phyloP scores from a whole-genome alignment of 2,329 filamentous ascomycete species.

The Scolecobasidium constrictum region DNA sequence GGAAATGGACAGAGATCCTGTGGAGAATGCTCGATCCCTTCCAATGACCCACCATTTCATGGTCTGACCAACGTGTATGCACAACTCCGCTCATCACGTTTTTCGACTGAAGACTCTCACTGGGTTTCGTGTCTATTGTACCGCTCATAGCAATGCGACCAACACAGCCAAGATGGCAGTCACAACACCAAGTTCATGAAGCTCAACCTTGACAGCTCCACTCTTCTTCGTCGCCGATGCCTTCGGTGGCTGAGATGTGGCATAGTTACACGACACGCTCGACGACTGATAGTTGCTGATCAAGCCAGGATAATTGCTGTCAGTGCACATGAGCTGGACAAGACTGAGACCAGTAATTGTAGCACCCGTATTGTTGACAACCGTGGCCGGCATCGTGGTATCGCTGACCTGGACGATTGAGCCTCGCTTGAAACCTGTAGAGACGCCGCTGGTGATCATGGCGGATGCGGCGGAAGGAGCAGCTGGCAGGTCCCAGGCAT shows the following conservation, averaged over 20 bases:
- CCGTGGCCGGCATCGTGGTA: conserved; percentile 43
- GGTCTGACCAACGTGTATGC: too few relatives aligned
- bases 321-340: conserved; percentile 37
- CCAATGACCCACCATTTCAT: too few relatives aligned
- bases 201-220: background rate
- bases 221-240: background rate
- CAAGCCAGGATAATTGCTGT: conserved; percentile 33
- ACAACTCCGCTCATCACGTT: too few relatives aligned
- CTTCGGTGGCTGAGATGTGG: background rate
- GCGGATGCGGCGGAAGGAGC: conserved; percentile 56
- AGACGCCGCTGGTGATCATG: conserved; percentile 68
- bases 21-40: too few relatives aligned
- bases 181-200: background rate
- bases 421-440: conserved; percentile 41
- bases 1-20: too few relatives aligned
- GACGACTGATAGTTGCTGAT: background rate
- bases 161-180: background rate
- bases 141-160: too few relatives aligned
- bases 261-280: background rate
- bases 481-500: conserved; percentile 65
- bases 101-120: too few relatives aligned
- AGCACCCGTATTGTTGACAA: conserved; percentile 46
- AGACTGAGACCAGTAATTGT: conserved; percentile 55
- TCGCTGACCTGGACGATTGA: conserved; percentile 47
- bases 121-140: too few relatives aligned